phyloP scores from a whole-genome alignment of 78 protist species.

The Polysphondylium violaceum region DNA sequence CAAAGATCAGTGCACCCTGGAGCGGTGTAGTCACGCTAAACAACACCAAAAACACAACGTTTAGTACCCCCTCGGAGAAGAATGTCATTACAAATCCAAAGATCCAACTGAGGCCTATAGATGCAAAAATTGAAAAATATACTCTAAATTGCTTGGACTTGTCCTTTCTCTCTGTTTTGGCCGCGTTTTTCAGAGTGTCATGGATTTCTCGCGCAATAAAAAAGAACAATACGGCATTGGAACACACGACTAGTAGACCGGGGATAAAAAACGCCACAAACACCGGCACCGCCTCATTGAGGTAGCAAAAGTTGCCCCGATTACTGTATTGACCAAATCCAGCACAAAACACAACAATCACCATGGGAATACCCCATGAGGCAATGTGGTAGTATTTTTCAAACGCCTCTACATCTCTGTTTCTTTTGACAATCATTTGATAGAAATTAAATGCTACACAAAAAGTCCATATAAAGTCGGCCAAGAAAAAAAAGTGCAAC shows the following conservation, averaged over 20 bases:
- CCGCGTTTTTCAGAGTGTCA: conserved; percentile 63
- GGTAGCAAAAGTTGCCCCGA: conserved; percentile 49
- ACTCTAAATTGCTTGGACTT: conserved; percentile 76
- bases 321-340: conserved; percentile 28
- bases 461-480: conserved; percentile 81
- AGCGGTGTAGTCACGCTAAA: conserved; percentile 76
- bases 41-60: conserved; percentile 56
- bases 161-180: conserved; percentile 62
- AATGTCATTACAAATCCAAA: conserved; percentile 78
- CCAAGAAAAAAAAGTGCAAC: conserved; percentile 75
- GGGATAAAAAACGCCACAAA: conserved; percentile 71
- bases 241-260: conserved; percentile 72
- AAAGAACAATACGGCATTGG: conserved; percentile 63
- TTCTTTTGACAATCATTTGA: conserved; percentile 53
- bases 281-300: conserved; percentile 22
- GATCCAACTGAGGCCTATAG: conserved; percentile 68
- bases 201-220: conserved; percentile 82
- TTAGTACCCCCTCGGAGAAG: not conserved
- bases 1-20: conserved; percentile 77
- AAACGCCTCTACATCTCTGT: conserved; percentile 70
- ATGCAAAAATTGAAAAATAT: conserved; percentile 51
- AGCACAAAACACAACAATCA: conserved; percentile 33
- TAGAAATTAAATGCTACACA: conserved; percentile 54
- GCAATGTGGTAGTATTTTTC: conserved; percentile 68
- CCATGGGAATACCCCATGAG: conserved; percentile 70